Conservation (phyloP, 345 rosid species). For the Eucalyptus polyanthemos region DNA sequence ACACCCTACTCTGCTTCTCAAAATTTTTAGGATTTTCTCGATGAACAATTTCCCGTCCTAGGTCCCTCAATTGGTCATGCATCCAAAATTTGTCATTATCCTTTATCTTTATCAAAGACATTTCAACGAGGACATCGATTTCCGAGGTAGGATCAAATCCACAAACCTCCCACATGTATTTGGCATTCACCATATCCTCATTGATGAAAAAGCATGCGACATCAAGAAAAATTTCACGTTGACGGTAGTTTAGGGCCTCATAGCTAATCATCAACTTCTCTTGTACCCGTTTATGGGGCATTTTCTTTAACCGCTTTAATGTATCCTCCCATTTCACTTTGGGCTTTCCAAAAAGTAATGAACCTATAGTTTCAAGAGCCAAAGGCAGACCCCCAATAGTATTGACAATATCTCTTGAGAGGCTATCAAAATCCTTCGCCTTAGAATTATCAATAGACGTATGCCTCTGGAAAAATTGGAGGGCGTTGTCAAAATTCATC, state of each 20-base stretch:
- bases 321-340: background rate
- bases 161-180: background rate
- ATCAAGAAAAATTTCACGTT: background rate
- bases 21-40: background rate
- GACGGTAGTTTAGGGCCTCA: rapidly evolving
- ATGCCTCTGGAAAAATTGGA: no score
- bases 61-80: no score
- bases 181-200: background rate
- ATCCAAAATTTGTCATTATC: rapidly evolving
- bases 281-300: rapidly evolving
- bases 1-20: background rate
- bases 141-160: rapidly evolving
- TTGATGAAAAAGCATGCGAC: background rate
- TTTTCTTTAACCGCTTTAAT: background rate
- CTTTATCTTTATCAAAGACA: no score
- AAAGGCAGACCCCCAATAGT: rapidly evolving
- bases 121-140: rapidly evolving
- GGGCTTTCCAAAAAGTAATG: rapidly evolving
- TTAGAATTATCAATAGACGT: rapidly evolving
- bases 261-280: background rate
- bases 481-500: no score
- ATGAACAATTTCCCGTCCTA: no score
- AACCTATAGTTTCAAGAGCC: background rate
- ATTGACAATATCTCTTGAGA: no score
- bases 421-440: rapidly evolving